phyloP scores from a whole-genome alignment of 805 yeast species.

The Sugiyamaella valdiviana region DNA sequence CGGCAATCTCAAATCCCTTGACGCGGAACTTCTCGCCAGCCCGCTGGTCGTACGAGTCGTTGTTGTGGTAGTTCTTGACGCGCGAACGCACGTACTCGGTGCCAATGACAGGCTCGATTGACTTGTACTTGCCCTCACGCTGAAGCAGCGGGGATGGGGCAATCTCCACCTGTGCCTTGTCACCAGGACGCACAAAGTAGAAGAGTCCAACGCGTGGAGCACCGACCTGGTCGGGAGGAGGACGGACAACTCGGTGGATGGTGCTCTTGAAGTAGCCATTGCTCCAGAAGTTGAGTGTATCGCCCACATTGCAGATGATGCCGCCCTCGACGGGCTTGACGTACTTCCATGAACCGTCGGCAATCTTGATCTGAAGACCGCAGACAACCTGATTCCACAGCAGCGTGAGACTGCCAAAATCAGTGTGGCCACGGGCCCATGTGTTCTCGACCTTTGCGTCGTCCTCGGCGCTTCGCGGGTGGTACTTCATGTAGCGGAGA shows the following conservation, averaged over 20 bases:
- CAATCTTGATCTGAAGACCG: constrained; percentile 13
- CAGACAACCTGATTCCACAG: constrained; percentile 15
- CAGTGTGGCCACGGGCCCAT: constrained; percentile 16
- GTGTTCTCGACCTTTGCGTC: constrained; percentile 14
- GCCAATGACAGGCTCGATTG: constrained; percentile 8
- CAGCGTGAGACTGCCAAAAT: constrained; percentile 14
- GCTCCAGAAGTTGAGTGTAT: constrained; percentile 15
- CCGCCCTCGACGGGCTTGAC: constrained; percentile 12
- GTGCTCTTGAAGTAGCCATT: constrained; percentile 16
- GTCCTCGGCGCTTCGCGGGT: constrained; percentile 11
- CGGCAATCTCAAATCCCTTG: constrained; percentile 12
- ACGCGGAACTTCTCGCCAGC: constrained; percentile 12
- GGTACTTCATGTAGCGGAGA: constrained; percentile 13
- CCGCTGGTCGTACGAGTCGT: constrained; percentile 8
- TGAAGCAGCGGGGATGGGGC: constrained; percentile 13
- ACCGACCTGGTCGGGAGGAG: constrained; percentile 15
- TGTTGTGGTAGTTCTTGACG: constrained; percentile 12
- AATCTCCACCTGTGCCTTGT: constrained; percentile 6
- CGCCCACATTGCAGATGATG: constrained; percentile 16
- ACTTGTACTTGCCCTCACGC: constrained; percentile 9
- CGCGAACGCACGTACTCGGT: constrained; percentile 12
- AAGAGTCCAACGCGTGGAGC: constrained; percentile 15
- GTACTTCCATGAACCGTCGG: constrained; percentile 13
- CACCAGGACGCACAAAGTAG: constrained; percentile 17
- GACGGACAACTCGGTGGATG: constrained; percentile 15